Base-by-base conservation (phyloP, 139 green algal genomes). In the Coelastrella sp. region DNA sequence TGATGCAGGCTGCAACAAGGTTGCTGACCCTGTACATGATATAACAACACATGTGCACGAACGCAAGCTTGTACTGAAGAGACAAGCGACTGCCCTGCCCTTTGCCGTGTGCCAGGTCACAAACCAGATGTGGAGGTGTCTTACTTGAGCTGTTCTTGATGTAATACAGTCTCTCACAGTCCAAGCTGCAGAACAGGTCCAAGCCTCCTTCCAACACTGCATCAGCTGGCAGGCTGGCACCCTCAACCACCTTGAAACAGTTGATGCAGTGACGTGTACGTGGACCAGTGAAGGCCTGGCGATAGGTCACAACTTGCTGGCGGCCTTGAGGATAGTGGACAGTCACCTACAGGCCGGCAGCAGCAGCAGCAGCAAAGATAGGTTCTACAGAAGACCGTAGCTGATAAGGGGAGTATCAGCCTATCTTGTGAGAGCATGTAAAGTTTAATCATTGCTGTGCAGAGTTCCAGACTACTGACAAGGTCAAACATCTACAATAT, bases 101-200 rank as follows among this genome's bases (percentile, higher is more conserved):
- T 22, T 19, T 17, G 20, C 74, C 20, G 74, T 47, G 64, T 71
- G 13, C 64, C 16, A 11, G 11, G 16, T 11, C 64, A 71, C 64
- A 71, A 59, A 60, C 32, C 32, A 47, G 0, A 47, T 47, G 32
- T 47, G 32, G 32, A 47, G 32, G 32, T 47, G 32, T 47, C 87
- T 79, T 75, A 91, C 87, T 71, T 32, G 80, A 88, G 88, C 88
- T 91, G 58, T 80, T 92, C 86, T 95, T 95, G 20, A 97, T 81
- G 56, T 86, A 94, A 78, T 94, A 97, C 10, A 73, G 61, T 10
- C 22, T 73, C 92, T 98, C 95, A 86, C 97, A 98, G n/a, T 91
- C 85, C 47, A 92, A 83, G 17, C 89, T 92, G 89, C 95, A 97
- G 92, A 97, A 96, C 6, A 97, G 92, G 75, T 92, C 92, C 59